Evolutionary conservation across 164 flowering plant species (phyloP).

Genomic region (Tetrastigma voinierianum): DNA sequence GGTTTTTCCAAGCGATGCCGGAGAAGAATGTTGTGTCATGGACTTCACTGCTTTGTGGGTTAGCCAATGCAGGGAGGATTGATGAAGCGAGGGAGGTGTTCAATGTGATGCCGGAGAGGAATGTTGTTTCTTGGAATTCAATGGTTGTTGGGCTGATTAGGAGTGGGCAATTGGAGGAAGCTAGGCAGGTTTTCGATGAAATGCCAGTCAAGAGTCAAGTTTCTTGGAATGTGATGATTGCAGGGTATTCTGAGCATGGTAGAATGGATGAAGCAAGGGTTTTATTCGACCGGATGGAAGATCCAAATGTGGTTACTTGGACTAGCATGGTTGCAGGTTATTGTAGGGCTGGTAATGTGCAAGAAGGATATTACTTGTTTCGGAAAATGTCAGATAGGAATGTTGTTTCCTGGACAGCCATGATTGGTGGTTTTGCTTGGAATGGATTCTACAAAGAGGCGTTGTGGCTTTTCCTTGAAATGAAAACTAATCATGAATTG

Average conservation of each 20-base stretch:
- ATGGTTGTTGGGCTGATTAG: constrained; percentile 52
- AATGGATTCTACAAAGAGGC: constrained; percentile 50
- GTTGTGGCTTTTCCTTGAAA: constrained; percentile 38
- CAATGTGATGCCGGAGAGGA: constrained; percentile 46
- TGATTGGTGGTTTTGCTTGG: constrained; percentile 67
- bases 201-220: constrained; percentile 39
- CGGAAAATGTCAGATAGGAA: constrained; percentile 49
- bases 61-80: constrained; percentile 32
- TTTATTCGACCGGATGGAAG: constrained; percentile 45
- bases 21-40: constrained; percentile 56
- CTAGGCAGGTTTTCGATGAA: constrained; percentile 37
- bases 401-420: constrained; percentile 73
- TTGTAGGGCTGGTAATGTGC: constrained; percentile 48
- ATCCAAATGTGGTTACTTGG: constrained; percentile 58
- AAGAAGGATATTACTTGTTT: constrained; percentile 48
- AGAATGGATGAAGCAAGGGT: constrained; percentile 46
- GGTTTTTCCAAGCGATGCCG: constrained; percentile 46
- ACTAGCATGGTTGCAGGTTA: constrained; percentile 61
- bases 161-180: constrained; percentile 47
- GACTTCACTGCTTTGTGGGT: constrained; percentile 54
- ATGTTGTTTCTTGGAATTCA: constrained; percentile 57
- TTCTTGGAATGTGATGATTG: constrained; percentile 52
- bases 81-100: constrained; percentile 43
- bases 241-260: constrained; percentile 42
- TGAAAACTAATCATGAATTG: constrained; percentile 18